Evolutionary conservation across 345 rosid species (phyloP), one percentile per base, ranked within the genome.

Genomic region (Microcos paniculata): DNA sequence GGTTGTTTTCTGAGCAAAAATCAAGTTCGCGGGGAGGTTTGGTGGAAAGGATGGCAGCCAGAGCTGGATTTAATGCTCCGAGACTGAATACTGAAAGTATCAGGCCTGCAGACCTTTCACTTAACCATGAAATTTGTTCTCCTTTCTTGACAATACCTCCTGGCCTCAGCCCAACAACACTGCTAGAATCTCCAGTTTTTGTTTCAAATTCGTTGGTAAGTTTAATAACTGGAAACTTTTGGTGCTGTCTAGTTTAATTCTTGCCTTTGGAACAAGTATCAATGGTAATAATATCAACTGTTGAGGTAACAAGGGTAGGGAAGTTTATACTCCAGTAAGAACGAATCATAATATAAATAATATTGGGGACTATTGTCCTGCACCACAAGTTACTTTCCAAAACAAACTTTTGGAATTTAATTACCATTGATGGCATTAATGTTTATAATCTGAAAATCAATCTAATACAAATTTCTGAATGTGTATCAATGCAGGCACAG

Each of bases 131-230:
- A 40, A 62, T 80, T 72, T 83, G 83, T 12, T 89, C 98, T 66
- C 91, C 95, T 74, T 87, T 82, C 81, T 81, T 92, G 75, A 96
- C 92, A 33, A 91, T 96, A 74, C 87, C 98, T 57, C 88, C 97
- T 48, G 97, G 98, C 16, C 86, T 93, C 63, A 96, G 99, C 83
- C 99, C 98, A 62, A 85, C 98, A 2, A 85, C 93, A 23, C 88
- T 93, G 74, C 90, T 96, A 52, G 98, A 96, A 26, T 93, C 98
- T 57, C 99, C 99, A 0, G 88, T 96, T 73, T 83, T 96, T 71
- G 86, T 93, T 75, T 88, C 93, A 26, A 91, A 93, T 78, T 81
- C 98, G 8, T 82, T 89, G 91, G 99, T 90, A 76, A 71, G 81
- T 30, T 70, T 69, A 21, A 30, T 53, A 33, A 63, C 58, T 51